phyloP scores from a whole-genome alignment of 768 basidiomycete species.

The Kwoniella heveanensis region DNA sequence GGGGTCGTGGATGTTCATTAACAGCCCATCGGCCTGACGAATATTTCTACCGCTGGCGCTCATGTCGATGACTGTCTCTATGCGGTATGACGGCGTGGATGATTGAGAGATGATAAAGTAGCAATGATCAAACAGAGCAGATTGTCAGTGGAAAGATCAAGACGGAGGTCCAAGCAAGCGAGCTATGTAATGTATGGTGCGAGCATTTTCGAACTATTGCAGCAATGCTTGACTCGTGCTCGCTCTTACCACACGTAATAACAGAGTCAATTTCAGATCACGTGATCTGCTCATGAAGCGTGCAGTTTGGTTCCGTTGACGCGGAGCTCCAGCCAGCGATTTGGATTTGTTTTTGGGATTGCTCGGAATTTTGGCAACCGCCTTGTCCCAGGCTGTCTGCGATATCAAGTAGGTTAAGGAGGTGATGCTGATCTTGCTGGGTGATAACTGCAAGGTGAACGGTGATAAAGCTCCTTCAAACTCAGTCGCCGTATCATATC shows the following conservation, averaged over 20 bases:
- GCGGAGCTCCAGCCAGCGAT: neutral
- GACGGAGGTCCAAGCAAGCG: neutral
- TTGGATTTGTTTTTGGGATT: neutral
- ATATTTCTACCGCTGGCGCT: constrained; percentile 55
- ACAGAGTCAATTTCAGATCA: neutral
- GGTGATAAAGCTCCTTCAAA: too few species aligned
- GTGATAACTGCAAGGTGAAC: too few species aligned
- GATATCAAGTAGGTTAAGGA: neutral
- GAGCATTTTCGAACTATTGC: too few species aligned
- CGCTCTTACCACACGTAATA: too few species aligned
- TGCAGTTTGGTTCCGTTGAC: neutral
- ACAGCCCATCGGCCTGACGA: constrained; percentile 59
- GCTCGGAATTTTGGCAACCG: neutral
- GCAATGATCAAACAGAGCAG: too few species aligned
- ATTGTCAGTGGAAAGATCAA: neutral
- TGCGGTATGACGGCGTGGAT: too few species aligned
- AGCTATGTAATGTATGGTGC: too few species aligned
- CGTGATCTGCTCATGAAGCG: neutral
- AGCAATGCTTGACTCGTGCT: too few species aligned
- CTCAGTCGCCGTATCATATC: too few species aligned
- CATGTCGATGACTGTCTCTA: constrained; percentile 26
- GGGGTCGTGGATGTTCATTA: constrained; percentile 59
- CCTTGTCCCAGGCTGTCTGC: too few species aligned
- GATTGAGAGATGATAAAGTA: too few species aligned
- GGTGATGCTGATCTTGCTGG: too few species aligned